Evolutionary conservation across 1,139 yeast genomes (phyloP).

Genomic region (Kurtzmaniella quercitrusa): DNA sequence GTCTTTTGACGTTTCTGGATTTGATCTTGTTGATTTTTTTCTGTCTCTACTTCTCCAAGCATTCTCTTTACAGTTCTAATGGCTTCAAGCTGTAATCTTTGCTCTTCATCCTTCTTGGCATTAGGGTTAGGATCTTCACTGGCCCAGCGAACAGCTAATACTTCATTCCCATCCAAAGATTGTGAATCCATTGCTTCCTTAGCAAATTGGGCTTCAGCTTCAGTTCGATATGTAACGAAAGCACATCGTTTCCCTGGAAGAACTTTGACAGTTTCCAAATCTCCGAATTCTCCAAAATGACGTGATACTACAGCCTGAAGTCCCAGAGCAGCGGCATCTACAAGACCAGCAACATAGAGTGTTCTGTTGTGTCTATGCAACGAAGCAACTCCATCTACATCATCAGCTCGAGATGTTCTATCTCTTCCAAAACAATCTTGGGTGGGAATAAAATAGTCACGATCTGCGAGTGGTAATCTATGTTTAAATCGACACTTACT

Average conservation of each 20-base stretch:
- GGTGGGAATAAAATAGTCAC: constrained; percentile 50
- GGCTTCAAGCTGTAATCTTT: constrained; percentile 32
- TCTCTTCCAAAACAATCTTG: constrained; percentile 94
- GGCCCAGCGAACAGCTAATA: constrained; percentile 82
- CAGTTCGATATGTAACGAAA: constrained; percentile 67
- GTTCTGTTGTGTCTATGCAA: constrained; percentile 67
- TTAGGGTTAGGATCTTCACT: constrained; percentile 80
- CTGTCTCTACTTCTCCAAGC: constrained; percentile 13
- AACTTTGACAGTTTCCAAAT: constrained; percentile 64
- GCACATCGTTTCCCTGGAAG: constrained; percentile 66
- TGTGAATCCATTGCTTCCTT: constrained; percentile 91
- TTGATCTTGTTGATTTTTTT: constrained; percentile 3
- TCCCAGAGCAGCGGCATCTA: constrained; percentile 11
- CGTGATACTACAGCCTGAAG: constrained; percentile 31
- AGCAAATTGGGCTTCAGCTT: constrained; percentile 84
- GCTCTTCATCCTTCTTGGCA: constrained; percentile 51
- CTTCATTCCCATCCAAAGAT: constrained; percentile 58
- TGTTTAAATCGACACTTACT: constrained; percentile 73
- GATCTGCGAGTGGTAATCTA: constrained; percentile 53
- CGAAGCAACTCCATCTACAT: constrained; percentile 95
- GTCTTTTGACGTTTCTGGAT: background rate
- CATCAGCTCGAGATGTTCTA: constrained; percentile 80
- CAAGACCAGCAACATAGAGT: constrained; percentile 69
- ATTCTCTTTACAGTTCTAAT: constrained; percentile 29
- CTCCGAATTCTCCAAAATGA: constrained; percentile 74